A percentile compares a stretch with the other conserved stretches of the same genome.
Evolutionary conservation across 192 early-diverging fungal genomes (phyloP).

Genomic region (Gonapodya prolifera): DNA sequence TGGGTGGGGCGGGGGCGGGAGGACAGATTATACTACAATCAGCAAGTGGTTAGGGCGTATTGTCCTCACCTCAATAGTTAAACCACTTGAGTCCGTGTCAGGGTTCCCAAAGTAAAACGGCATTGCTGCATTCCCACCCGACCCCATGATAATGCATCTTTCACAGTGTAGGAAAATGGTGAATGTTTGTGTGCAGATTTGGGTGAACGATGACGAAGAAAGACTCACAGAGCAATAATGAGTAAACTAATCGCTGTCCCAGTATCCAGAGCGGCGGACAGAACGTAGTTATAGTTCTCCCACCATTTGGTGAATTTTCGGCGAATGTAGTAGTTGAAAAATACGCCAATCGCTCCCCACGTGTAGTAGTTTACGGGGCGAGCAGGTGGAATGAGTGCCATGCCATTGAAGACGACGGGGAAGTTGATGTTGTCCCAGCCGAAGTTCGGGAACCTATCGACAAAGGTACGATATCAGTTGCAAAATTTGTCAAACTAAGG

Average conservation of each 20-base stretch:
- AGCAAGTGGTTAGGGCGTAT: not conserved
- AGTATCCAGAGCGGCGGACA: constrained; percentile 46
- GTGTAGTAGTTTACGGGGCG: not conserved
- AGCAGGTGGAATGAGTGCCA: not conserved
- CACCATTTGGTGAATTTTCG: constrained; percentile 49
- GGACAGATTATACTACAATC: not conserved
- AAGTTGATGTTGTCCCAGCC: constrained; percentile 54
- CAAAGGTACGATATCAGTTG: not conserved
- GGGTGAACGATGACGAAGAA: not conserved
- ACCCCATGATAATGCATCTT: not conserved
- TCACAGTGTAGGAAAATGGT: not conserved
- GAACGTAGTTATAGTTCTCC: constrained; percentile 53
- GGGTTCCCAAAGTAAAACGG: not conserved
- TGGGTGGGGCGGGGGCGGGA: not conserved
- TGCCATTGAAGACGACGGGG: constrained; percentile 22
- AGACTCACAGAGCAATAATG: not conserved
- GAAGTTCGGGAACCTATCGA: constrained; percentile 38
- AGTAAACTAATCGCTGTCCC: constrained; percentile 18
- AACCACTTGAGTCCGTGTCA: not conserved
- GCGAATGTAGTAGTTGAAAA: constrained; percentile 16
- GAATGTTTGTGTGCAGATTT: not conserved
- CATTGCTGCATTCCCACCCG: not conserved
- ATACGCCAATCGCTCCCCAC: constrained; percentile 35
- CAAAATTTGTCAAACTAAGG: no score
- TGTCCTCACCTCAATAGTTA: not conserved